Evolutionary conservation across 495 filamentous ascomycete species (phyloP).

Genomic region (Venustampulla echinocandica): DNA sequence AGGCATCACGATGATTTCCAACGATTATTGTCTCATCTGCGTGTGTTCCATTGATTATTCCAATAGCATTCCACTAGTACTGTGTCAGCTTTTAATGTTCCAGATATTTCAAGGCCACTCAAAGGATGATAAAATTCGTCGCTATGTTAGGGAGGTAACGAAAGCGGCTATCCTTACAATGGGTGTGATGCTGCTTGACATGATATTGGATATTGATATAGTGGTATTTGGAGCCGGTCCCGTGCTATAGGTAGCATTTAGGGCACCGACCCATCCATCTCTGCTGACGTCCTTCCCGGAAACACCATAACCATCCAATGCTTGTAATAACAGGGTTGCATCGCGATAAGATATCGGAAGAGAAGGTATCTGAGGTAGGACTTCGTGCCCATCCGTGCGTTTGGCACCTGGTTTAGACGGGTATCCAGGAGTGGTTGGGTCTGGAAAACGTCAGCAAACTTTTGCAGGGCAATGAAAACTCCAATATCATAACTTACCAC

Average conservation of each 20-base stretch:
- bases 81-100: too few species aligned
- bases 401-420: conserved; percentile 78
- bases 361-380: conserved; percentile 77
- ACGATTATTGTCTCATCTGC: conserved; percentile 75
- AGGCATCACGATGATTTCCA: conserved; percentile 90
- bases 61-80: conserved; percentile 98
- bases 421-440: conserved; percentile 80
- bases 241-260: conserved; percentile 70
- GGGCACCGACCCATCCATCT: conserved; percentile 59
- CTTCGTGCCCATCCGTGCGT: conserved; percentile 52
- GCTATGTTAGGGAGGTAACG: too few species aligned
- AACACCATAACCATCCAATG: conserved; percentile 78
- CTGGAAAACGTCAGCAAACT: conserved; percentile 41
- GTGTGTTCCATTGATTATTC: conserved; percentile 82
- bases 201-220: conserved; percentile 67
- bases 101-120: too few species aligned
- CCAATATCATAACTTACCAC: too few species aligned
- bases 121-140: too few species aligned
- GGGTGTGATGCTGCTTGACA: conserved; percentile 77
- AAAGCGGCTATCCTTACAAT: too few species aligned
- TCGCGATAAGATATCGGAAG: conserved; percentile 82
- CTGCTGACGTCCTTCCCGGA: conserved; percentile 64
- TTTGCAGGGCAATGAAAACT: too few species aligned
- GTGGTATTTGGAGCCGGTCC: conserved; percentile 70
- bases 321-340: conserved; percentile 71